A percentile compares a stretch with the other conserved stretches of the same genome.
Evolutionary conservation across 2,329 filamentous ascomycete genomes (phyloP).

Genomic region (Akanthomyces muscarius): DNA sequence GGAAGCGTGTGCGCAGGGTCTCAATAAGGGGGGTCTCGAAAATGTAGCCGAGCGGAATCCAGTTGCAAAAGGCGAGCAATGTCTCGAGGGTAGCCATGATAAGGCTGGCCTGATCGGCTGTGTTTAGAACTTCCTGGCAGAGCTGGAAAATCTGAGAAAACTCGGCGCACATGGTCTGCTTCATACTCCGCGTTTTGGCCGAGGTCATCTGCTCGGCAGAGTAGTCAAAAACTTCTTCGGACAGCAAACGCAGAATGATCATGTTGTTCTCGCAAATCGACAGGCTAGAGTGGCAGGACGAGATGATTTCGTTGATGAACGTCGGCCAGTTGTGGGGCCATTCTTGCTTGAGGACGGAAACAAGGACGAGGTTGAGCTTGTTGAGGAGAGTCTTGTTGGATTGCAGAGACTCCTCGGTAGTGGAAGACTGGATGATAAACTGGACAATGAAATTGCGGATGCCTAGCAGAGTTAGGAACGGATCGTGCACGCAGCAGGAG

Average conservation of each 20-base stretch:
- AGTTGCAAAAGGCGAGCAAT: constrained; percentile 93
- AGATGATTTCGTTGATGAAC: constrained; percentile 99
- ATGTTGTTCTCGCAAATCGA: constrained; percentile 99
- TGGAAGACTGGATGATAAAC: constrained; percentile 93
- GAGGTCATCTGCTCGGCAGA: constrained; percentile 99
- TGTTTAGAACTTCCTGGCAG: constrained; percentile 90
- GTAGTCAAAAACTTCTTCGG: constrained; percentile 98
- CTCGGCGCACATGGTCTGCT: constrained; percentile 97
- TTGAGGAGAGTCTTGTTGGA: constrained; percentile 86
- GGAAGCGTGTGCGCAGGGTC: constrained; percentile 85
- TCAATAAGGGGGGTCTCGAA: constrained; percentile 97
- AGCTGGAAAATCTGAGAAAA: constrained; percentile 98
- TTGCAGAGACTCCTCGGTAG: constrained; percentile 81
- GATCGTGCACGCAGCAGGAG: constrained; percentile 1
- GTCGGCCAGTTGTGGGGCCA: constrained; percentile 99
- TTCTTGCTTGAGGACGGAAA: constrained; percentile 97
- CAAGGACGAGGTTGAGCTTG: constrained; percentile 96
- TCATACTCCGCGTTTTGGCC: constrained; percentile 89
- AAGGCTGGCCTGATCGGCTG: constrained; percentile 80
- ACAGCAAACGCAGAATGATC: constrained; percentile 91
- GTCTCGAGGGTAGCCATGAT: constrained; percentile 98
- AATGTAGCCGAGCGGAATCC: constrained; percentile 97
- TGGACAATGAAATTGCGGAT: constrained; percentile 99
- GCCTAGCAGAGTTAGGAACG: constrained; percentile 48
- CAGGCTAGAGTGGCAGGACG: constrained; percentile 89